A percentile compares a stretch with the other conserved stretches of the same genome.
phyloP scores from a whole-genome alignment of 768 basidiomycete genomes.

The Podaxis rugospora region DNA sequence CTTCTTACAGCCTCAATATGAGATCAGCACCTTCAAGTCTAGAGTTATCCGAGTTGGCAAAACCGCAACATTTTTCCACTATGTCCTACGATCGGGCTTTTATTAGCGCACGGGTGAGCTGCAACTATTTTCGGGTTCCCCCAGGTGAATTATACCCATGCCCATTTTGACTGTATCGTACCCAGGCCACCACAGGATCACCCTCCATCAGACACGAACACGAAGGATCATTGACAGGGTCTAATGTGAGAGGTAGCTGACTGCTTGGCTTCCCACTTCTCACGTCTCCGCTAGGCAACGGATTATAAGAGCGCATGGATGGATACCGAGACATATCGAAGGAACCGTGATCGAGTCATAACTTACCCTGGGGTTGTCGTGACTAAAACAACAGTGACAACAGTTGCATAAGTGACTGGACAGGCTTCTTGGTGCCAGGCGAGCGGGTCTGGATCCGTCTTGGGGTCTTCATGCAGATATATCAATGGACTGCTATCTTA shows the following conservation, averaged over 20 bases:
- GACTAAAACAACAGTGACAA: background rate
- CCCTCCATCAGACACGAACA: background rate
- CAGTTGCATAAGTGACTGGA: background rate
- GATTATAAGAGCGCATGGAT: background rate
- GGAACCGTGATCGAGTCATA: background rate
- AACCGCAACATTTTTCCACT: background rate
- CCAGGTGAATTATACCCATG: background rate
- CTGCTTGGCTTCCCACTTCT: background rate
- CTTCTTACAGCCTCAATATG: background rate
- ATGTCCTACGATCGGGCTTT: background rate
- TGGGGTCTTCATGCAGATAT: background rate
- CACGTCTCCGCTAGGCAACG: background rate
- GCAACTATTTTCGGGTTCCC: background rate
- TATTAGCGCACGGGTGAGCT: background rate
- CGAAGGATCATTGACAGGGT: background rate
- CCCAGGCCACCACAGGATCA: background rate
- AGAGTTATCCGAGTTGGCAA: background rate
- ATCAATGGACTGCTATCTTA: background rate
- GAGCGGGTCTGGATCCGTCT: too few relatives aligned
- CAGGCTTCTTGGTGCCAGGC: background rate
- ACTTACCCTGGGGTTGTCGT: background rate
- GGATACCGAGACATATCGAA: background rate
- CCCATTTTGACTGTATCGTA: background rate
- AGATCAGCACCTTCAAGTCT: background rate
- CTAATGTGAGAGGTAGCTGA: background rate